Evolutionary conservation across 2,329 filamentous ascomycete species (phyloP), one percentile per base, ranked within the genome.

Genomic region (Didymella pinodella): DNA sequence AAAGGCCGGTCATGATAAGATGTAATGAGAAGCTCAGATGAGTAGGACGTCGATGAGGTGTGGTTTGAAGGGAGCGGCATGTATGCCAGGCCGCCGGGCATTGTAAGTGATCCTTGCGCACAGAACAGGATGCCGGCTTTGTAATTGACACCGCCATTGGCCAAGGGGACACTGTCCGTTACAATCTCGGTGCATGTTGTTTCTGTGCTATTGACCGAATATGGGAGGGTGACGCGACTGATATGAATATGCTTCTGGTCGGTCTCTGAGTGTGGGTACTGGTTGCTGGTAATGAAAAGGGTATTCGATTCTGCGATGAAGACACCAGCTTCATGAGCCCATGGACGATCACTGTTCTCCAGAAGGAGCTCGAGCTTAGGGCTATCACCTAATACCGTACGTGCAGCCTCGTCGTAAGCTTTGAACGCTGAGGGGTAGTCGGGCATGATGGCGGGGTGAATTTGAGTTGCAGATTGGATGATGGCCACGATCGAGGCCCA

Each of bases 261-360:
- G 52, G 52, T 50, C 52, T 62, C 16, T 29, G 36, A 54, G 59
- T 66, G 60, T 2, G 36, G 45, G 20, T 65, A 68, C 48, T 66
- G 72, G 49, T 79, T 80, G 64, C 76, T 77, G 2, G 78, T 80
- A 54, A 80, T 71, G 65, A 73, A 80, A 10, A 80, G 62, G 2
- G 65, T 65, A 43, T 75, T 70, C 3, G 64, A 71, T 4, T 61
- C 50, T 2, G 70, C 64, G 8, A 78, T 69, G 65, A 71, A 80
- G 38, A 79, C 65, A 20, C 77, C 68, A 0, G 82, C 82, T 68
- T 84, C 83, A 60, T 85, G 82, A 1, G 82, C 82, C 50, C 84
- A 84, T 0, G 81, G 78, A 89, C 92, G 81, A 91, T 89, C 90
- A 92, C 92, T 36, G 10, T 62, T 50, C 22, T 66, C 62, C 4